These are phyloP conservation scores for Phytopythium kandeliae DNA, from an alignment of 352 stramenopile genomes.

Conservation along the genomic window DNA sequence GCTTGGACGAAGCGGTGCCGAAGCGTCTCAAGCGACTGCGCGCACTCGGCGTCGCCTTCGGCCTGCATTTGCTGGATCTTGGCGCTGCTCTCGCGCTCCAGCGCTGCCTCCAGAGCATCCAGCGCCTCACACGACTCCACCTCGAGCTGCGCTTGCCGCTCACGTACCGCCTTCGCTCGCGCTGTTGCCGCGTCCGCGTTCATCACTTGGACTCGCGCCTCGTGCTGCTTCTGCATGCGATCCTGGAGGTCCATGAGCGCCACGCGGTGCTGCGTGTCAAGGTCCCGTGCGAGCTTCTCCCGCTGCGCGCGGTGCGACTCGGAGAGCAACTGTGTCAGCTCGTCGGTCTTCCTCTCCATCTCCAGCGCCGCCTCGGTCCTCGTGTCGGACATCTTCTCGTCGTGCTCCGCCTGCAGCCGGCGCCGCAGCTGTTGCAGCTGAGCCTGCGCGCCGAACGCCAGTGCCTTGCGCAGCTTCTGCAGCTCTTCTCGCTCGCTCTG, in stretches of 20 bases:
- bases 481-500: slow-evolving; percentile 40
- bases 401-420: slow-evolving; percentile 31
- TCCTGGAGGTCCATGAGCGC: slow-evolving; percentile 47
- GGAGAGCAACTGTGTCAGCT: slow-evolving; percentile 37
- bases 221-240: slow-evolving; percentile 26
- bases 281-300: slow-evolving; percentile 26
- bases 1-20: slow-evolving; percentile 17
- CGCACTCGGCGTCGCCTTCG: slow-evolving; percentile 30
- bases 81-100: slow-evolving; percentile 35
- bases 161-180: slow-evolving; percentile 11
- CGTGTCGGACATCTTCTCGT: slow-evolving; percentile 23
- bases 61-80: slow-evolving; percentile 35
- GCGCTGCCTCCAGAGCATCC: slow-evolving; percentile 22
- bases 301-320: slow-evolving; percentile 29
- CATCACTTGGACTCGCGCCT: slow-evolving; percentile 16
- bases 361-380: slow-evolving; percentile 17
- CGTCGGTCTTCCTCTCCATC: slow-evolving; percentile 28
- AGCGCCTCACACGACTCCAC: slow-evolving; percentile 28
- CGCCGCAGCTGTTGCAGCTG: slow-evolving; percentile 54
- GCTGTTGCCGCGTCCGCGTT: slow-evolving; percentile 18
- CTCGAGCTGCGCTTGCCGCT: slow-evolving; percentile 21
- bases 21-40: slow-evolving; percentile 30
- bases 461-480: slow-evolving; percentile 49
- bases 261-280: slow-evolving; percentile 44
- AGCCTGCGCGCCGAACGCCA: slow-evolving; percentile 52